Evolutionary conservation across 2,329 filamentous ascomycete genomes (phyloP).

Genomic region (Colletotrichum sansevieriae): DNA sequence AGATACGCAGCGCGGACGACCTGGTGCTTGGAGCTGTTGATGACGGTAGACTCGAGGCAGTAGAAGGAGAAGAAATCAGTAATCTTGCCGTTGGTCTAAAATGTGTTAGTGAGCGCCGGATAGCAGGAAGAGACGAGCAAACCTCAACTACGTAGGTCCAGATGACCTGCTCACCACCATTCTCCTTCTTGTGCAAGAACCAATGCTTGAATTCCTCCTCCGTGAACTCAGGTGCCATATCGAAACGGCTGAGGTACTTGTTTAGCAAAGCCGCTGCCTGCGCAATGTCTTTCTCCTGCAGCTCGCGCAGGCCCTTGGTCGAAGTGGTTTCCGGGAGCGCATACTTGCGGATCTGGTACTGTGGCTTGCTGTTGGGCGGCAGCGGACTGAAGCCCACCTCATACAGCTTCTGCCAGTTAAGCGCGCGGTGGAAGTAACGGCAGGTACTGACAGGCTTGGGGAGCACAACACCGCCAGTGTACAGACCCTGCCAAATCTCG

Average conservation of each 20-base stretch:
- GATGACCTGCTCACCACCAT: conserved; percentile 81
- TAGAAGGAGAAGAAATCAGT: conserved; percentile 99
- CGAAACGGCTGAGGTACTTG: conserved; percentile 83
- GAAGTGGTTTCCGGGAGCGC: conserved; percentile 80
- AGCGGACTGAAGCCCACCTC: conserved; percentile 94
- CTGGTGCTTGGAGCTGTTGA: conserved; percentile 82
- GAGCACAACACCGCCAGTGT: conserved; percentile 91
- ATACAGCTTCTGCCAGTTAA: conserved; percentile 97
- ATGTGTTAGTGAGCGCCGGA: conserved; percentile 36
- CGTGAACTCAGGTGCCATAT: conserved; percentile 86
- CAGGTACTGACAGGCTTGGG: conserved; percentile 94
- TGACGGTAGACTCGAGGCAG: conserved; percentile 91
- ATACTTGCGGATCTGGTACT: conserved; percentile 88
- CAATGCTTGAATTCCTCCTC: conserved; percentile 89
- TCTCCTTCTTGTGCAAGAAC: conserved; percentile 79
- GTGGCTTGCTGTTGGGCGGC: conserved; percentile 84
- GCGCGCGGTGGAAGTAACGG: conserved; percentile 92
- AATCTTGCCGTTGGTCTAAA: conserved; percentile 76
- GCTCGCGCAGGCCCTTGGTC: conserved; percentile 81
- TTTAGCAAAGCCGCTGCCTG: conserved; percentile 80
- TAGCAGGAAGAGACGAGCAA: background rate
- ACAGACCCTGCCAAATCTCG: conserved; percentile 93
- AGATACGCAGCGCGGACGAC: conserved; percentile 92
- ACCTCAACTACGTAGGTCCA: conserved; percentile 95
- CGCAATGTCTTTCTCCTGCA: conserved; percentile 83